phyloP scores from a whole-genome alignment of 306 rosid genomes.

The Vachellia collinsii region DNA sequence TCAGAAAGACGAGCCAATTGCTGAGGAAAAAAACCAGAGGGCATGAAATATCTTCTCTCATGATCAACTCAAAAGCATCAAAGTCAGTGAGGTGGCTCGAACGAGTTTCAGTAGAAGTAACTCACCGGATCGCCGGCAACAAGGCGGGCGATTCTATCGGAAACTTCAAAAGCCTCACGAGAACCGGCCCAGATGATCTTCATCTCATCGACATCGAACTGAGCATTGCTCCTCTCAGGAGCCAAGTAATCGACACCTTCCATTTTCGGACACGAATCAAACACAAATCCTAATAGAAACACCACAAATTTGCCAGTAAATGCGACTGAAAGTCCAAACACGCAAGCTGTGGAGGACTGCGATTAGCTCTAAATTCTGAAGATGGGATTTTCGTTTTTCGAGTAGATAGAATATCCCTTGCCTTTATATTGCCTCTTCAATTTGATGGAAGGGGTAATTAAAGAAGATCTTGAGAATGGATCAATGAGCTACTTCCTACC shows the following conservation, averaged over 20 bases:
- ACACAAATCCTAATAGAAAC: background rate
- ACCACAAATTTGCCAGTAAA: background rate
- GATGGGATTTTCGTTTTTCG: background rate
- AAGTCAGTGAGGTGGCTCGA: background rate
- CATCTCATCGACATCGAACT: slow-evolving; percentile 85
- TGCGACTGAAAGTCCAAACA: background rate
- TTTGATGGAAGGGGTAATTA: background rate
- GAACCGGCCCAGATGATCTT: slow-evolving; percentile 94
- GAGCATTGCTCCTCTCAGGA: slow-evolving; percentile 72
- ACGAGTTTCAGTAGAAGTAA: background rate
- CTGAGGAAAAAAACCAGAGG: background rate
- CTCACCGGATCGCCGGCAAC: slow-evolving; percentile 91
- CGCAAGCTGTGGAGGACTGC: background rate
- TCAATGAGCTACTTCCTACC: background rate
- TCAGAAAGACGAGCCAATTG: background rate
- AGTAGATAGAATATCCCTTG: background rate
- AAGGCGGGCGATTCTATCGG: slow-evolving; percentile 83
- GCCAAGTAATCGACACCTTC: slow-evolving; percentile 77
- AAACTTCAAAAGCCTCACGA: slow-evolving; percentile 59
- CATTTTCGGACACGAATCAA: slow-evolving; percentile 33
- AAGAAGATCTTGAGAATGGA: background rate
- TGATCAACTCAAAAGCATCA: background rate
- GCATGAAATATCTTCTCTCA: background rate
- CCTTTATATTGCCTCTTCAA: background rate
- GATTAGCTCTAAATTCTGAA: background rate